phyloP scores from a whole-genome alignment of 306 rosid species.

The Macrotyloma uniflorum region DNA sequence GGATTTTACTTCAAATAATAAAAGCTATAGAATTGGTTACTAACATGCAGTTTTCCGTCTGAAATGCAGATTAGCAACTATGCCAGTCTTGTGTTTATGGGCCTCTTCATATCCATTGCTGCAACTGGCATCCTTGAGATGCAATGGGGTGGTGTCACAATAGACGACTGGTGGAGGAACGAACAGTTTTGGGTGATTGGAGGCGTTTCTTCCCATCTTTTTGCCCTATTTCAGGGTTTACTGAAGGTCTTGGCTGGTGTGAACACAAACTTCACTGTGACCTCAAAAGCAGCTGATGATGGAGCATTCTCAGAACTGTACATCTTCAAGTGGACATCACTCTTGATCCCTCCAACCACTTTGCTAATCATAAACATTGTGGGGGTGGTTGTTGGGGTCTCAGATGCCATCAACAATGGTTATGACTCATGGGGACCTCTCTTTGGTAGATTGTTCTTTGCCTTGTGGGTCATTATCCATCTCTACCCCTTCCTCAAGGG shows the following conservation, averaged over 20 bases:
- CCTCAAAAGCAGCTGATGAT: constrained; percentile 95
- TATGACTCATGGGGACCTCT: constrained; percentile 98
- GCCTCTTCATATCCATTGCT: constrained; percentile 88
- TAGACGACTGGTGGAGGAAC: constrained; percentile 98
- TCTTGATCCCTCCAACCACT: constrained; percentile 82
- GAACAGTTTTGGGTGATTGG: constrained; percentile 99
- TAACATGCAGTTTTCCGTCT: constrained; percentile 21
- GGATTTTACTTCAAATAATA: not conserved
- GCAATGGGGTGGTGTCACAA: constrained; percentile 95
- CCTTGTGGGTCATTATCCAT: constrained; percentile 89
- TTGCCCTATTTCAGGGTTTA: constrained; percentile 88
- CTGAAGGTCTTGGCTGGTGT: constrained; percentile 96
- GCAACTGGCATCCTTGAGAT: constrained; percentile 93
- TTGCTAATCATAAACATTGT: constrained; percentile 77
- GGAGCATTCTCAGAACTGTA: constrained; percentile 95
- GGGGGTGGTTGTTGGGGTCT: constrained; percentile 85
- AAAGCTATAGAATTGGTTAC: not conserved
- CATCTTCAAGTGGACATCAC: constrained; percentile 92
- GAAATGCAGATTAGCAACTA: constrained; percentile 88
- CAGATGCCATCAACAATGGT: constrained; percentile 94
- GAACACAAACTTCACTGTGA: constrained; percentile 89
- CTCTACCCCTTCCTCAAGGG: constrained; percentile 98
- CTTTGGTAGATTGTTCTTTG: constrained; percentile 93
- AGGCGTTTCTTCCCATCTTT: constrained; percentile 91
- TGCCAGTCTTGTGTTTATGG: constrained; percentile 89